phyloP scores from a whole-genome alignment of 768 basidiomycete genomes.

The Neoboletus subvelutipes region DNA sequence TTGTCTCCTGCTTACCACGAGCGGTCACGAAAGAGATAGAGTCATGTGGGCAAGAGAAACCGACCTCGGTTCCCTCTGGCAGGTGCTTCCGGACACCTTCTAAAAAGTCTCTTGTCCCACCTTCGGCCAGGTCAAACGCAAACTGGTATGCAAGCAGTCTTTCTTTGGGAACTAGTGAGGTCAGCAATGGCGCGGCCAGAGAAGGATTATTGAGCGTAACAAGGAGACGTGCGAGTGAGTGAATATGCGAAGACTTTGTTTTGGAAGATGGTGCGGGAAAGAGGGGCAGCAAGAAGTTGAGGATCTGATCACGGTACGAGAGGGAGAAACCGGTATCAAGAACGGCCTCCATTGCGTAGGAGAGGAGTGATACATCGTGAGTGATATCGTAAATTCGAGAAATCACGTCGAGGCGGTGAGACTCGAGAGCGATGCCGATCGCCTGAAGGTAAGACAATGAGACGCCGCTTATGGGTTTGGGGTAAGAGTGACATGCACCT shows the following conservation, averaged over 20 bases:
- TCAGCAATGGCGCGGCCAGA: slow-evolving; percentile 71
- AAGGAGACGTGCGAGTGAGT: slow-evolving; percentile 83
- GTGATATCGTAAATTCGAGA: slow-evolving; percentile 71
- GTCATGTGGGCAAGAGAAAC: slow-evolving; percentile 16
- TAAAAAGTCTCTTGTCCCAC: slow-evolving; percentile 90
- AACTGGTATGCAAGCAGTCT: slow-evolving; percentile 88
- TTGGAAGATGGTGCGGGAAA: slow-evolving; percentile 76
- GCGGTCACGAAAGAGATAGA: slow-evolving; percentile 7
- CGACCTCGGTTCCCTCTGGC: slow-evolving; percentile 65
- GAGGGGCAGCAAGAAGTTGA: slow-evolving; percentile 76
- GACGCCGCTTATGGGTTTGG: slow-evolving; percentile 1
- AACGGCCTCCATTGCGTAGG: slow-evolving; percentile 91
- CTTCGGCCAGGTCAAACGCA: slow-evolving; percentile 93
- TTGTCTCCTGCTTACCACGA: slow-evolving; percentile 46
- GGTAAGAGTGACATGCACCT: slow-evolving; percentile 47
- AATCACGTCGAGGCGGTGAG: slow-evolving; percentile 85
- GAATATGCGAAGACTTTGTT: slow-evolving; percentile 72
- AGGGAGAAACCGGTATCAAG: slow-evolving; percentile 89
- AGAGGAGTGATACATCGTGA: slow-evolving; percentile 73
- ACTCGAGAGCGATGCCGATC: slow-evolving; percentile 92
- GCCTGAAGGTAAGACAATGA: slow-evolving; percentile 50
- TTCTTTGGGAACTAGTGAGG: slow-evolving; percentile 67
- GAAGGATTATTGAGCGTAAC: slow-evolving; percentile 85
- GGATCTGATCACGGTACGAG: slow-evolving; percentile 78
- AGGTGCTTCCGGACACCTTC: slow-evolving; percentile 69